Percentiles rank a stretch among this genome's conserved stretches.
Conservation (phyloP, 2,329 filamentous ascomycete species). For the Beauveria scarabaeidicola region DNA sequence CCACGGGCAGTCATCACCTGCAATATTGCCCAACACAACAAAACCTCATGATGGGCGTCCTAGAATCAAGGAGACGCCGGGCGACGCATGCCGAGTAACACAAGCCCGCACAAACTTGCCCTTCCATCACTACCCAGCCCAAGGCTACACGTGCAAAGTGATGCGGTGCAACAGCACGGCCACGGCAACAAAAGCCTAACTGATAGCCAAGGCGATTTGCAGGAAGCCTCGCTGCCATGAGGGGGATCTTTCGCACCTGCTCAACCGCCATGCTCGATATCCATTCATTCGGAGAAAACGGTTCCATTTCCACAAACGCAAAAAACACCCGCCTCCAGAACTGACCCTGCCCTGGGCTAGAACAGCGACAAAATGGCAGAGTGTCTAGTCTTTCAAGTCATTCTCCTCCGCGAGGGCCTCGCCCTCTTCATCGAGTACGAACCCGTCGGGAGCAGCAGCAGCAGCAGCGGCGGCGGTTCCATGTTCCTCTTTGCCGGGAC, state of each 20-base stretch:
- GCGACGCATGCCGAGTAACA: not conserved
- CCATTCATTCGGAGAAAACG: too few relatives aligned
- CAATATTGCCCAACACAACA: not conserved
- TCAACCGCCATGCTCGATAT: too few relatives aligned
- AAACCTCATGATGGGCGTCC: not conserved
- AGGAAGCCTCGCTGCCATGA: too few relatives aligned
- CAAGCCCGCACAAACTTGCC: not conserved
- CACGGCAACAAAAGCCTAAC: not conserved
- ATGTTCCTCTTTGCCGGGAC: not conserved
- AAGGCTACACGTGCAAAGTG: not conserved
- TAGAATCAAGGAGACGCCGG: not conserved
- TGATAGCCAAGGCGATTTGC: too few relatives aligned
- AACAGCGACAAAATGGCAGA: not conserved
- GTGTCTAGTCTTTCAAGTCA: not conserved
- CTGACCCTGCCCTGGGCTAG: too few relatives aligned
- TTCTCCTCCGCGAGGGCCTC: not conserved
- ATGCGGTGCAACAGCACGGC: not conserved
- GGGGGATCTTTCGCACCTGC: too few relatives aligned
- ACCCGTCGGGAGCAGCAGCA: not conserved
- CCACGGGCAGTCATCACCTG: not conserved
- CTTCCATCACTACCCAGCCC: not conserved
- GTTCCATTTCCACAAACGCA: not conserved
- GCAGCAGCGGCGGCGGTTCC: not conserved
- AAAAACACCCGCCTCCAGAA: not conserved
- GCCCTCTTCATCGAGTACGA: slow-evolving; percentile 1